Percentiles rank a stretch among this genome's conserved stretches.
Evolutionary conservation across 345 rosid species (phyloP).

Genomic region (Pugionium dolabratum): DNA sequence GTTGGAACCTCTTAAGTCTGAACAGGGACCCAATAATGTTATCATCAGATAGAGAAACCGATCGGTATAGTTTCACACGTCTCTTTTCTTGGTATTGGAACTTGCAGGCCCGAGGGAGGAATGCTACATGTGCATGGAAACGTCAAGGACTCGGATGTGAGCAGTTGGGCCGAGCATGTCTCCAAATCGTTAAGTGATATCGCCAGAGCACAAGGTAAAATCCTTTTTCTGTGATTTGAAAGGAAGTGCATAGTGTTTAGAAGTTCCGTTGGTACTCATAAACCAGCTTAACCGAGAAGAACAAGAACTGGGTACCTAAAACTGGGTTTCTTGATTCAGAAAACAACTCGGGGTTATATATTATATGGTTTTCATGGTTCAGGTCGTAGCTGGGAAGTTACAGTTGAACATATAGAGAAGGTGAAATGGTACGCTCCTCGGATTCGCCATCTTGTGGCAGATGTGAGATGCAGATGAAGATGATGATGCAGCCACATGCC

Average conservation of each 20-base stretch:
- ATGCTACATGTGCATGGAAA: slow-evolving; percentile 83
- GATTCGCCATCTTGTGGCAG: slow-evolving; percentile 88
- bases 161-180: slow-evolving; percentile 58
- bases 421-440: slow-evolving; percentile 98
- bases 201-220: slow-evolving; percentile 72
- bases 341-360: background rate
- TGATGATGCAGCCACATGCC: slow-evolving; percentile 15
- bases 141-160: slow-evolving; percentile 74
- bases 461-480: slow-evolving; percentile 59
- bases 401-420: slow-evolving; percentile 67
- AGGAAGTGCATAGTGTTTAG: background rate
- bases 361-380: slow-evolving; percentile 25
- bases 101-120: slow-evolving; percentile 81
- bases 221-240: background rate
- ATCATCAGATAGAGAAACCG: background rate
- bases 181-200: slow-evolving; percentile 54
- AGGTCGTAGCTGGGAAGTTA: slow-evolving; percentile 81
- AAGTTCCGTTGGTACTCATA: background rate
- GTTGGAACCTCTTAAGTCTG: background rate
- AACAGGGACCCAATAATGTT: background rate
- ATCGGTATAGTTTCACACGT: slow-evolving; percentile 4
- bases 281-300: background rate
- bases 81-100: slow-evolving; percentile 24
- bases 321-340: background rate
- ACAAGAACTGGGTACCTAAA: background rate